Evolutionary conservation across 768 basidiomycete genomes (phyloP), one percentile per base, ranked within the genome.

Genomic region (Xerocomellus intermedius): DNA sequence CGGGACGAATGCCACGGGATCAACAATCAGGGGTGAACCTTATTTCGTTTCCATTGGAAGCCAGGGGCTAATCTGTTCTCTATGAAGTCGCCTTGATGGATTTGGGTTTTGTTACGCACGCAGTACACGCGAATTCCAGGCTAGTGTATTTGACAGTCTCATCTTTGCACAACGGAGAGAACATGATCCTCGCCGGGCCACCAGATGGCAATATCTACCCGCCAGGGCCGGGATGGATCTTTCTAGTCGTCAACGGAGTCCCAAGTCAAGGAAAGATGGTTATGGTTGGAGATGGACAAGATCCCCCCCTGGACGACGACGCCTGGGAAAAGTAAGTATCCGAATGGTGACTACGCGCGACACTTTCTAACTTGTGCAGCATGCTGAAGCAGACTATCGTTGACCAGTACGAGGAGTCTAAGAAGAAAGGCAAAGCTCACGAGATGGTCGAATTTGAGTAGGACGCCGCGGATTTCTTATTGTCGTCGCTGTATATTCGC

Each of bases 171-270:
- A 75, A 79, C 26, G 65, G 59, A 41, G 71, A 74, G 51, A 76
- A 74, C 4, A 68, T 96, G 42, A 78, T 74, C 42, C 70, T 91
- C n/a, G 73, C 72, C 4, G 84, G 83, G 2, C 91, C 91, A 4
- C 86, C 87, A 2, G 74, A 82, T 61, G 77, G 77, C 1, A 74
- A 73, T 48, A 67, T 91, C 16, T 91, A 91, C 57, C 88, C 91
- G 9, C 91, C 91, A 44, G 91, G 91, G 5, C 89, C 91, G 2
- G 91, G 81, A 13, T 92, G 85, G 82, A 58, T 93, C 13, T 86
- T 81, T 59, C 63, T 91, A n/a, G 73, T 91, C 21, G 79, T 78
- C 4, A 75, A 83, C 51, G 87, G 77, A n/a, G 71, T 87, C 8
- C 86, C 89, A 1, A 89, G 87, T 61, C 69, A 71, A 37, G 88